Conservation (phyloP, 352 stramenopile genomes). For the Phytophthora uliginosa region DNA sequence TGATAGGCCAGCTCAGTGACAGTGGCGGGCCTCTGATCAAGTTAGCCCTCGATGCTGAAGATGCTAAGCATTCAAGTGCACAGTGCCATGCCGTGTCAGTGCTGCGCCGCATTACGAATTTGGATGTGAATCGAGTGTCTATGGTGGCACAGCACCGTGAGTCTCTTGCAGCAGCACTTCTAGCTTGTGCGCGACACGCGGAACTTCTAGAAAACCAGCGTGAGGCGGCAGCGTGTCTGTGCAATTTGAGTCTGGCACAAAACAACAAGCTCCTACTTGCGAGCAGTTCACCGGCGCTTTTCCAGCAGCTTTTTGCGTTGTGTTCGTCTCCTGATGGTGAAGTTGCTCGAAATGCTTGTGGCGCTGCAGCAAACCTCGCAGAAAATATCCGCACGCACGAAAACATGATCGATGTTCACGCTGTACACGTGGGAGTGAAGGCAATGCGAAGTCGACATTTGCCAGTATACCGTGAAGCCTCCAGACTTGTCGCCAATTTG, state of each 20-base stretch:
- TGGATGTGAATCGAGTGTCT: slow-evolving; percentile 87
- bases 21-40: slow-evolving; percentile 60
- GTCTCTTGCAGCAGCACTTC: slow-evolving; percentile 64
- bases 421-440: slow-evolving; percentile 90
- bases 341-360: slow-evolving; percentile 93
- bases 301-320: slow-evolving; percentile 77
- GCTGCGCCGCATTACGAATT: slow-evolving; percentile 85
- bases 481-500: slow-evolving; percentile 92
- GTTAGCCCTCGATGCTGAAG: slow-evolving; percentile 68
- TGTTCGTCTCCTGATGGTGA: slow-evolving; percentile 91
- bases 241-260: slow-evolving; percentile 83
- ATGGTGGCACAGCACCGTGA: slow-evolving; percentile 77
- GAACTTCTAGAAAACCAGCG: slow-evolving; percentile 88
- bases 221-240: slow-evolving; percentile 91
- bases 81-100: slow-evolving; percentile 94
- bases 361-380: slow-evolving; percentile 92
- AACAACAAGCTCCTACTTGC: slow-evolving; percentile 86
- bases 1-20: slow-evolving; percentile 66
- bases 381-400: slow-evolving; percentile 89
- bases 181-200: slow-evolving; percentile 43
- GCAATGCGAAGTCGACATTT: slow-evolving; percentile 92
- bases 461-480: slow-evolving; percentile 93
- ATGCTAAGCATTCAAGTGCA: slow-evolving; percentile 53
- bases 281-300: slow-evolving; percentile 45
- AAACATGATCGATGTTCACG: slow-evolving; percentile 86